Evolutionary conservation across 2,329 filamentous ascomycete genomes (phyloP), one percentile per base, ranked within the genome.

Genomic region (Bipolaris oryzae): DNA sequence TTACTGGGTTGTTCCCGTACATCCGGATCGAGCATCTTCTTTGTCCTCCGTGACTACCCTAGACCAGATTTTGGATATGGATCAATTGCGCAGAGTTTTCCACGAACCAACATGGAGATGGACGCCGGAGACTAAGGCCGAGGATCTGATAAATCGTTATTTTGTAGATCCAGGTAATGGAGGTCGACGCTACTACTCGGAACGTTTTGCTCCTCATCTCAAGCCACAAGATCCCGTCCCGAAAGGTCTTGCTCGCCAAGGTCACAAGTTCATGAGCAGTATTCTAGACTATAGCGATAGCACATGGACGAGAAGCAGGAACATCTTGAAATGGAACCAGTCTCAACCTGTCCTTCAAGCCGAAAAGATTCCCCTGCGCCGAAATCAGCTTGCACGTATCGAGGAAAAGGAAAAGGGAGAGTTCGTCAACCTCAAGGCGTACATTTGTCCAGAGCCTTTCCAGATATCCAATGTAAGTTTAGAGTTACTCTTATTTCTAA

Each of bases 231-330:
- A 92, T 69, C 82, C 81, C 1, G 85, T 91, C 5, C 89, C 90
- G 0, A 76, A 80, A 1, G 80, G 79, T 48, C 82, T 84, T 15
- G 82, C 82, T 4, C 62, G 57, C 60, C 65, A 62, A 37, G 61
- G 61, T 55, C 69, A 68, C 64, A 75, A 73, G 45, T 71, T 63
- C 43, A 71, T 67, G 62, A 66, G 60, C 34, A 89, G 85, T 52
- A 96, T 98, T 62, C 84, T 94, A 60, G 88, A 93, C 64, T 98
- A 95, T 76, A 92, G 89, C 49, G 84, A 90, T 66, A 96, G 91
- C 71, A 79, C 93, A 16, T 94, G 85, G 77, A 80, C 82, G 5
- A 89, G 87, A 20, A 77, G 86, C 58, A 80, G 85, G 52, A 62
- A 78, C 28, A 58, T 67, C 7, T 49, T 59, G 1, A 62, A 69